Conservation (phyloP, 352 stramenopile genomes). For the Phytophthora sansomeana region DNA sequence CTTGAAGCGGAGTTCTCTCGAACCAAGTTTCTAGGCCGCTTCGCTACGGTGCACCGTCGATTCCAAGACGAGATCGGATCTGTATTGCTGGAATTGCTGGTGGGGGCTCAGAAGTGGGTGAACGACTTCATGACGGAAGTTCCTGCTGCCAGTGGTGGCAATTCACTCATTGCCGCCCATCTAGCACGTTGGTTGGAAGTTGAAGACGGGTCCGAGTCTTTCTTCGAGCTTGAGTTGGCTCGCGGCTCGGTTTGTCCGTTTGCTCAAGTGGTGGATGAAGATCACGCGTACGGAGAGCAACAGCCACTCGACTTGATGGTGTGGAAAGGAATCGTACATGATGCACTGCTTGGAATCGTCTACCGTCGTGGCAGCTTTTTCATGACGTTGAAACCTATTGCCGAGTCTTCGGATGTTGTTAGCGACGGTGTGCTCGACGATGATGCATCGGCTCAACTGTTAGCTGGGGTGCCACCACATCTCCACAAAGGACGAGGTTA, state of each 20-base stretch:
- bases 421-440: slow-evolving; percentile 25
- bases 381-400: slow-evolving; percentile 45
- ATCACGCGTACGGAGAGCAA: slow-evolving; percentile 19
- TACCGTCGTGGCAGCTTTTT: slow-evolving; percentile 64
- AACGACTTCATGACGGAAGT: slow-evolving; percentile 58
- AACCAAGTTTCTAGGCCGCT: slow-evolving; percentile 32
- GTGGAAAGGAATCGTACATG: slow-evolving; percentile 69
- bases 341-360: slow-evolving; percentile 58
- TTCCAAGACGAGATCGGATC: slow-evolving; percentile 40
- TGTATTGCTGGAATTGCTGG: slow-evolving; percentile 48
- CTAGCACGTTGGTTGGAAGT: slow-evolving; percentile 64
- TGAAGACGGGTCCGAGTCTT: slow-evolving; percentile 55
- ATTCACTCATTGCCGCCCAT: slow-evolving; percentile 33
- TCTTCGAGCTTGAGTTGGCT: slow-evolving; percentile 69
- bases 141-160: slow-evolving; percentile 41
- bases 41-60: slow-evolving; percentile 28
- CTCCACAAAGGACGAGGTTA: slow-evolving; percentile 63
- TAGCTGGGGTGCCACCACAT: slow-evolving; percentile 50
- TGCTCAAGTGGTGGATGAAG: slow-evolving; percentile 11
- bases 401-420: slow-evolving; percentile 39
- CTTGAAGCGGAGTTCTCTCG: slow-evolving; percentile 24
- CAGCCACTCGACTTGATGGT: slow-evolving; percentile 53
- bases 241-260: slow-evolving; percentile 28
- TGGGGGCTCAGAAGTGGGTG: slow-evolving; percentile 68
- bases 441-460: slow-evolving; percentile 52